A percentile compares a stretch with the other conserved stretches of the same genome.
phyloP scores from a whole-genome alignment of 176 grass and related monocot species.

The Tuctoria greenei region DNA sequence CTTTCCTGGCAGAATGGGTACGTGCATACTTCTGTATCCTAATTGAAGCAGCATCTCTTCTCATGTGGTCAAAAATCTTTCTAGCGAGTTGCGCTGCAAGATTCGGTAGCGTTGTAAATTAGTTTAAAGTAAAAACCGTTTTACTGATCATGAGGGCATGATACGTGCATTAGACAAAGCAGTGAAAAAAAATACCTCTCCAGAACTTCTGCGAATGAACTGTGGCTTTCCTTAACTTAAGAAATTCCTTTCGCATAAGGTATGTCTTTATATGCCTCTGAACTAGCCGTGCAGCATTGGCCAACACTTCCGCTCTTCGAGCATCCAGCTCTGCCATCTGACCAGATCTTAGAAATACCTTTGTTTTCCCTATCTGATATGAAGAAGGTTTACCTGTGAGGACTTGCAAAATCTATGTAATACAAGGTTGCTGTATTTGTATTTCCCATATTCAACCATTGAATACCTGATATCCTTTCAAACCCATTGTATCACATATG shows the following conservation, averaged over 20 bases:
- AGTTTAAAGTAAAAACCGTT: constrained; percentile 27
- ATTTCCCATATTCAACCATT: constrained; percentile 40
- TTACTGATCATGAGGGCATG: constrained; percentile 1
- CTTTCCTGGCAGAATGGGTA: constrained; percentile 64
- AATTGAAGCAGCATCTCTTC: constrained; percentile 81
- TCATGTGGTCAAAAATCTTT: constrained; percentile 70
- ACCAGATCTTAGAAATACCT: constrained; percentile 93
- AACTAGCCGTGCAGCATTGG: constrained; percentile 57
- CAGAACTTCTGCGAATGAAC: constrained; percentile 79
- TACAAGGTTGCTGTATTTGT: constrained; percentile 13
- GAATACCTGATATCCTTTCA: constrained; percentile 94
- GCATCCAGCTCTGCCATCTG: constrained; percentile 94
- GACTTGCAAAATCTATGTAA: constrained; percentile 29
- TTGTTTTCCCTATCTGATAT: constrained; percentile 91
- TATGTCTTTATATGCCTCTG: constrained; percentile 84
- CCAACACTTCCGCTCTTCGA: constrained; percentile 85
- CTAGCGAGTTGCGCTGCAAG: constrained; percentile 71
- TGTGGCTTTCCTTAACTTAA: constrained; percentile 55
- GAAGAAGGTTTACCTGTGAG: constrained; percentile 13
- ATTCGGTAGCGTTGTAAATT: constrained; percentile 27
- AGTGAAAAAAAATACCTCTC: constrained; percentile 57
- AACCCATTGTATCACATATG: constrained; percentile 84
- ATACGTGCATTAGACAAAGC: constrained; percentile 7
- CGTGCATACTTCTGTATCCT: constrained; percentile 83
- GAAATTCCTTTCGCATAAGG: constrained; percentile 74